Conservation (phyloP, 179 eudicot genomes). For the Carnegiea gigantea region DNA sequence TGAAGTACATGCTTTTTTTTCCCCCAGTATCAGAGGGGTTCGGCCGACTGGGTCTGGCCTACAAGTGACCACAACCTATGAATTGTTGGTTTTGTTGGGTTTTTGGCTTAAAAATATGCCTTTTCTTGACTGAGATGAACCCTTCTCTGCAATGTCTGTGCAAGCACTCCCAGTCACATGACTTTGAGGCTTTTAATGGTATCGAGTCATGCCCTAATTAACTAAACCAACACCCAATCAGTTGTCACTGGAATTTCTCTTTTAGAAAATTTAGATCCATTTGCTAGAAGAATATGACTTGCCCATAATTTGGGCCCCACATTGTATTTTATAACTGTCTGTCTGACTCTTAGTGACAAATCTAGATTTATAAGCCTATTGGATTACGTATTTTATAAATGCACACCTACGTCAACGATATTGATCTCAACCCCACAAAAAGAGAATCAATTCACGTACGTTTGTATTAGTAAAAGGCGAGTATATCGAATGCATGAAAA, state of each 20-base stretch:
- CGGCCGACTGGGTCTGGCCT: neutral
- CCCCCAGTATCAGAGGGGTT: neutral
- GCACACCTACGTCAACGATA: no score
- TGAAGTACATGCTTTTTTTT: neutral
- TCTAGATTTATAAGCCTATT: no score
- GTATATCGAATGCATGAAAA: no score
- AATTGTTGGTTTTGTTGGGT: neutral
- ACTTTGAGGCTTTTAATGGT: neutral
- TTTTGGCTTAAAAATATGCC: neutral
- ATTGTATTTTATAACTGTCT: no score
- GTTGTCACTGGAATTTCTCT: neutral
- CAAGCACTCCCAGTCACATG: constrained; percentile 29
- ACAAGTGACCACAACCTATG: neutral
- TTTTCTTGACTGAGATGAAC: neutral
- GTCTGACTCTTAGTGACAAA: no score
- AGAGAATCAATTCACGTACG: no score
- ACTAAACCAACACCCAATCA: neutral
- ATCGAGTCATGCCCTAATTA: constrained; percentile 15
- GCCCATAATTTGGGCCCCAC: no score
- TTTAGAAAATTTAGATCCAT: no score
- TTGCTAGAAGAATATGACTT: neutral
- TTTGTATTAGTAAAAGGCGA: no score
- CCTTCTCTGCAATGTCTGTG: constrained; percentile 11
- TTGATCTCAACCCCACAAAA: no score
- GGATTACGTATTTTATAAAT: no score